Base-by-base conservation (phyloP, 495 filamentous ascomycete genomes). In the Letharia lupina region DNA sequence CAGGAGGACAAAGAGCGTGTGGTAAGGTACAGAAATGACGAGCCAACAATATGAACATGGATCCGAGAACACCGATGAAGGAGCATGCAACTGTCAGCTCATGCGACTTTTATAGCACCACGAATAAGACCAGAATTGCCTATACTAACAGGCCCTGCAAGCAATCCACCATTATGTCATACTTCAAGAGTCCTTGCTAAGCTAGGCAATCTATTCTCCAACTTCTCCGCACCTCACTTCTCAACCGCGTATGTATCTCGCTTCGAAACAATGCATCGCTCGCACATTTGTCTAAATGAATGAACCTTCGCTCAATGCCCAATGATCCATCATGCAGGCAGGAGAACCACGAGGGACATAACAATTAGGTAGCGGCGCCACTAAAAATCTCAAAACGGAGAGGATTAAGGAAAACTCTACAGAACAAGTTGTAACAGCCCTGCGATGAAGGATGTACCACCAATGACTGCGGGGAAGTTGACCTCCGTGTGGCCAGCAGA, bases 391-490 rank as follows among this genome's bases (percentile, higher is more conserved):
- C 41, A n/a, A 9, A 23, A 33, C 16, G 35, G 58, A 50, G 23
- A 28, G 23, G 23, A 28, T 28, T 18, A 35, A 44, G 6, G 39
- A 56, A 50, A 44, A 60, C 61, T 40, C 65, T 80, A 83, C 75
- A 83, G 68, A 68, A 72, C 67, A 63, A 80, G 73, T 72, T 80
- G 78, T 66, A 80, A 71, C 60, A 84, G 65, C 28, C 72, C 69
- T 39, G 70, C 70, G 47, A 75, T 44, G 50, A 70, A 12, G 50
- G 68, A 71, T 33, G 66, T 65, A 6, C 69, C 48, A 69, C 80
- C 78, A 60, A 80, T 71, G n/a, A 73, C 50, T 16, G 74, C 74
- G 65, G 78, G 77, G 28, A 79, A 63, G 70, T 76, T 75, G 70
- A 73, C 78, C 40, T 74, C 68, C 72, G 74, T 75, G 66, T 73